Percentiles rank a stretch among this genome's conserved stretches.
Conservation (phyloP, 2,329 filamentous ascomycete species). For the Colletotrichum noveboracense region DNA sequence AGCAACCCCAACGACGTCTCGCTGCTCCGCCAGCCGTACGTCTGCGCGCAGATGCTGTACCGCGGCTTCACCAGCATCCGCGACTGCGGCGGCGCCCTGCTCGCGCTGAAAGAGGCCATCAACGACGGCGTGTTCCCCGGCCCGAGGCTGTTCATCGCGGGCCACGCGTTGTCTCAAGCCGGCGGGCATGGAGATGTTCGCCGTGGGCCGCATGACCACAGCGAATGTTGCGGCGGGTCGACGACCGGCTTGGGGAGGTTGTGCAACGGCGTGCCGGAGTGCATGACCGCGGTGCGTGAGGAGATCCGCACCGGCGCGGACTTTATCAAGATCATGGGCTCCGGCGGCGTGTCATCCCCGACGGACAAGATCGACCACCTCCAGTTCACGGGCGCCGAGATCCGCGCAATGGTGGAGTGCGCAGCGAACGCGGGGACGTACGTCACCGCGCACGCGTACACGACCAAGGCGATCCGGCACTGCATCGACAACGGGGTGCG, state of each 20-base stretch:
- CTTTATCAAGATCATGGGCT: slow-evolving; percentile 68
- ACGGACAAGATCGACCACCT: slow-evolving; percentile 58
- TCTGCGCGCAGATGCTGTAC: slow-evolving; percentile 54
- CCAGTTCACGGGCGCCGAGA: slow-evolving; percentile 63
- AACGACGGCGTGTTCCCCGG: slow-evolving; percentile 59
- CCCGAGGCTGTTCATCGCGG: slow-evolving; percentile 60
- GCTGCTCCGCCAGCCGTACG: slow-evolving; percentile 52
- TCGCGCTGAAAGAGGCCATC: slow-evolving; percentile 61
- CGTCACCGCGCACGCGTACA: slow-evolving; percentile 65
- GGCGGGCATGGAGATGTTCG: slow-evolving; percentile 63
- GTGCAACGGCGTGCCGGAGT: slow-evolving; percentile 60
- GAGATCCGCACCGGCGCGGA: slow-evolving; percentile 61
- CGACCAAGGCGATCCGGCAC: slow-evolving; percentile 56
- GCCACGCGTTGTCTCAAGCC: slow-evolving; percentile 59
- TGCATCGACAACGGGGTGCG: slow-evolving; percentile 59
- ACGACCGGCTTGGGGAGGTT: slow-evolving; percentile 46
- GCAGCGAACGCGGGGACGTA: slow-evolving; percentile 55
- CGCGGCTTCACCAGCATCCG: slow-evolving; percentile 66
- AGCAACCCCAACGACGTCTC: slow-evolving; percentile 40
- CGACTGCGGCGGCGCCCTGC: slow-evolving; percentile 61
- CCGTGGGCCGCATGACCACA: slow-evolving; percentile 46
- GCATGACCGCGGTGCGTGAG: slow-evolving; percentile 56
- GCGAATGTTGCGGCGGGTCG: slow-evolving; percentile 51
- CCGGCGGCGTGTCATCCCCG: slow-evolving; percentile 61
- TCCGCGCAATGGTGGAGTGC: slow-evolving; percentile 56